Conservation (phyloP, 1,139 yeast genomes). For the Pichia sp. region DNA sequence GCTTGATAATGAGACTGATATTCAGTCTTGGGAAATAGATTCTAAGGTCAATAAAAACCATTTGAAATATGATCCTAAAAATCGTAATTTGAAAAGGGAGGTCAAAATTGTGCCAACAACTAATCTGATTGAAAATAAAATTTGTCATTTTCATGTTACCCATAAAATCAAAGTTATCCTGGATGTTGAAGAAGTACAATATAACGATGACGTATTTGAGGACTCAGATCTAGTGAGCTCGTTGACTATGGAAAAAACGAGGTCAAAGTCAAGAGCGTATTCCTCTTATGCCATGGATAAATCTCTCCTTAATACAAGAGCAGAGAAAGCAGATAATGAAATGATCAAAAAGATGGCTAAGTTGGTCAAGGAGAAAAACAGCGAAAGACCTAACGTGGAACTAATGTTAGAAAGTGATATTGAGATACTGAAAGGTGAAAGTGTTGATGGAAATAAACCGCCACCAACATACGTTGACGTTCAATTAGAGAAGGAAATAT, state of each 20-base stretch:
- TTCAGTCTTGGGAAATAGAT: conserved; percentile 11
- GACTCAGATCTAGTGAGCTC: conserved; percentile 9
- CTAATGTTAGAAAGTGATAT: conserved; percentile 16
- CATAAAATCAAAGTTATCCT: conserved; percentile 17
- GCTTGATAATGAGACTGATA: conserved; percentile 3
- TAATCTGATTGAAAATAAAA: conserved; percentile 8
- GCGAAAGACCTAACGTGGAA: conserved; percentile 14
- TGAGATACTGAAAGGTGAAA: conserved; percentile 14
- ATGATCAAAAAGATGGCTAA: conserved; percentile 16
- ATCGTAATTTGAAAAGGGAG: neutral
- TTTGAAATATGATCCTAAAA: neutral
- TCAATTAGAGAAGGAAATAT: neutral
- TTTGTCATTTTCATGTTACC: conserved; percentile 14
- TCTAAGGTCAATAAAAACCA: conserved; percentile 3
- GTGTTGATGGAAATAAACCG: conserved; percentile 15
- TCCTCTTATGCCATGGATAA: conserved; percentile 6
- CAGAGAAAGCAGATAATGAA: conserved; percentile 13
- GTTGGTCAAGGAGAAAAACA: conserved; percentile 11
- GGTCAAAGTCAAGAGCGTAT: conserved; percentile 5
- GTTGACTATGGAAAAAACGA: conserved; percentile 1
- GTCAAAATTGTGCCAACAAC: conserved; percentile 15
- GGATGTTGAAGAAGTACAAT: conserved; percentile 15
- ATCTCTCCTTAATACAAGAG: conserved; percentile 5
- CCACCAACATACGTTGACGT: conserved; percentile 16
- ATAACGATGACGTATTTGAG: neutral